Conservation (phyloP, 2,329 filamentous ascomycete genomes). For the Blastomyces emzantsi region DNA sequence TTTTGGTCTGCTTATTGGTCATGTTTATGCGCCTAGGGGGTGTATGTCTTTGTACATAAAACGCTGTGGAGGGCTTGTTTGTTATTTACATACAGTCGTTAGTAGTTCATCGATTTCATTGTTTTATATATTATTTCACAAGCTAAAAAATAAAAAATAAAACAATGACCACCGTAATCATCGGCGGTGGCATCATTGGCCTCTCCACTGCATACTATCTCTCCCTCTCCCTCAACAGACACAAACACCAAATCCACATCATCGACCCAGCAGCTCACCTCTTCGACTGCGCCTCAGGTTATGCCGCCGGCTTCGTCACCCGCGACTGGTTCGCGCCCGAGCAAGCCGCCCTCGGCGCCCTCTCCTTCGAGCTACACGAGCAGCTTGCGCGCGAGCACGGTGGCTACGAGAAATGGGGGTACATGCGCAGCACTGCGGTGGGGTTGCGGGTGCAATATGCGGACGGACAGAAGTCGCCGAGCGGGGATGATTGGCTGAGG, state of each 20-base stretch:
- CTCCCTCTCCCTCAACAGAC: slow-evolving; percentile 32
- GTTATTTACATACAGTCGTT: neutral
- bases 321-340: slow-evolving; percentile 60
- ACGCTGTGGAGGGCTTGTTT: neutral
- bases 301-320: slow-evolving; percentile 64
- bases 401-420: slow-evolving; percentile 53
- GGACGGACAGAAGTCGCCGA: slow-evolving; percentile 33
- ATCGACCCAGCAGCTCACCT: slow-evolving; percentile 51
- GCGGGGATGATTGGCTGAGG: slow-evolving; percentile 56
- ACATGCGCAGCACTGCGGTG: slow-evolving; percentile 50
- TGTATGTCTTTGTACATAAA: too few relatives aligned
- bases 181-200: slow-evolving; percentile 63
- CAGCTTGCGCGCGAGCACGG: slow-evolving; percentile 52
- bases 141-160: neutral
- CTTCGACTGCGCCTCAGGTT: slow-evolving; percentile 65
- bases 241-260: slow-evolving; percentile 43
- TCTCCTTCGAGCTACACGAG: slow-evolving; percentile 62
- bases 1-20: neutral
- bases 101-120: too few relatives aligned
- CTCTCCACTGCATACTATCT: slow-evolving; percentile 65
- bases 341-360: slow-evolving; percentile 49
- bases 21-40: too few relatives aligned
- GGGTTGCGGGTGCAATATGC: slow-evolving; percentile 40
- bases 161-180: slow-evolving; percentile 51
- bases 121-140: neutral